Percentiles rank a stretch among this genome's conserved stretches.
These are phyloP conservation scores for Arthroderma sp. DNA, from an alignment of 2,329 filamentous ascomycete species.

Conservation along the genomic window DNA sequence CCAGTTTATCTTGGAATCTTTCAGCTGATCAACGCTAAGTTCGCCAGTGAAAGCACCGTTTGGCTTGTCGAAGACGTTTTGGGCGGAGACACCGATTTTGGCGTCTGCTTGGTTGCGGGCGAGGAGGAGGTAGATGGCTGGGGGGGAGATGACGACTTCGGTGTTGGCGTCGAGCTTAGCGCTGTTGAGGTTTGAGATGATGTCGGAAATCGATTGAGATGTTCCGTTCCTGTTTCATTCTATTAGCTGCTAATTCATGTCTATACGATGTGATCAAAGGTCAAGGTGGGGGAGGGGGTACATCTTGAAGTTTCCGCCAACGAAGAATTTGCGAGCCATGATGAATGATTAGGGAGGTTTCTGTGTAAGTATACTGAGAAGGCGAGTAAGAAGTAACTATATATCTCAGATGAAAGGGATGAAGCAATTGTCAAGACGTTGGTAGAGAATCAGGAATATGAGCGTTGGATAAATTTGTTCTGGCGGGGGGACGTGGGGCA, in stretches of 20 bases:
- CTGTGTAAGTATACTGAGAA: background rate
- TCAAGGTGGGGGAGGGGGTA: slow-evolving; percentile 31
- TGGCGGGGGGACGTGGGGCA: slow-evolving; percentile 1
- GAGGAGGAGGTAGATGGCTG: slow-evolving; percentile 78
- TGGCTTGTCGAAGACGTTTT: slow-evolving; percentile 96
- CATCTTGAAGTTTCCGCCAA: slow-evolving; percentile 99
- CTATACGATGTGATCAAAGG: slow-evolving; percentile 13
- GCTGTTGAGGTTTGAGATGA: slow-evolving; percentile 78
- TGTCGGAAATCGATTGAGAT: slow-evolving; percentile 75
- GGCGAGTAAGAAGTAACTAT: too few species aligned
- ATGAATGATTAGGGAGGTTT: slow-evolving; percentile 17
- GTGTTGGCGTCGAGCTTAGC: slow-evolving; percentile 50
- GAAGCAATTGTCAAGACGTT: background rate
- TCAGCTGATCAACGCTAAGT: slow-evolving; percentile 82
- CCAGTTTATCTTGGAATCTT: slow-evolving; percentile 82
- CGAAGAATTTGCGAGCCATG: slow-evolving; percentile 95
- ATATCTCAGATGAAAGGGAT: background rate
- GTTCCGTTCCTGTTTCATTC: slow-evolving; percentile 71
- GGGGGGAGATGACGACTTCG: slow-evolving; percentile 94
- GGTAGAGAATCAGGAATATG: background rate
- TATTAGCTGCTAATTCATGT: slow-evolving; percentile 5
- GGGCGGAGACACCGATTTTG: slow-evolving; percentile 74
- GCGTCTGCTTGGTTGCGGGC: slow-evolving; percentile 65
- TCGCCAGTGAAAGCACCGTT: slow-evolving; percentile 96
- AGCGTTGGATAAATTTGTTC: background rate